Evolutionary conservation across 805 yeast genomes (phyloP).

Genomic region (Debaryomyces hansenii): DNA sequence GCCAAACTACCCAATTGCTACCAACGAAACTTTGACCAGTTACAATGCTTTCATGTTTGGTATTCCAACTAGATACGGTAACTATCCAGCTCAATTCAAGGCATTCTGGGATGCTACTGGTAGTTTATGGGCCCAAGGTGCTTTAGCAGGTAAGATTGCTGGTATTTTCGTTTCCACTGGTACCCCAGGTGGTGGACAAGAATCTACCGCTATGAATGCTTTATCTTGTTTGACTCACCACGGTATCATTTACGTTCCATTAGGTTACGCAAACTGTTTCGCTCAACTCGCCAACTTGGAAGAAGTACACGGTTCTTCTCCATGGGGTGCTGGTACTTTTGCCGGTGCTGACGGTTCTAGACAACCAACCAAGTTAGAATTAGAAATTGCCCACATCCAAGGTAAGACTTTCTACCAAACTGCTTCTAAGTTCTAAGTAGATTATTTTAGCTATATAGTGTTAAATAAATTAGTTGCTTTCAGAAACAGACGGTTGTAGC

Average conservation of each 20-base stretch:
- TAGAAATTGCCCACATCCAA: constrained; percentile 62
- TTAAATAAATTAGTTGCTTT: background rate
- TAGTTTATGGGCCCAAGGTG: constrained; percentile 75
- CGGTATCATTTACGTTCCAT: constrained; percentile 77
- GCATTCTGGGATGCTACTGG: constrained; percentile 80
- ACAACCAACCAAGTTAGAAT: constrained; percentile 61
- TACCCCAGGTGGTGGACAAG: constrained; percentile 82
- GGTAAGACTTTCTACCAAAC: constrained; percentile 56
- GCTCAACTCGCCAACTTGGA: constrained; percentile 53
- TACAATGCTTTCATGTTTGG: constrained; percentile 87
- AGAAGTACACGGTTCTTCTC: constrained; percentile 76
- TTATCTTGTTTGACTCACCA: constrained; percentile 72
- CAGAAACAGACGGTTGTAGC: background rate
- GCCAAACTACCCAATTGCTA: constrained; percentile 56
- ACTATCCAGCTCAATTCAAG: constrained; percentile 74
- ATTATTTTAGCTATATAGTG: background rate
- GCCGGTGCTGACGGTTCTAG: constrained; percentile 82
- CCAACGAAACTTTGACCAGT: constrained; percentile 53
- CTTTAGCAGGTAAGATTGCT: constrained; percentile 70
- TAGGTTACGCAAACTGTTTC: constrained; percentile 65
- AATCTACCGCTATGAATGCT: constrained; percentile 63
- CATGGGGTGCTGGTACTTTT: constrained; percentile 85
- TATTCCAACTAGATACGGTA: constrained; percentile 84
- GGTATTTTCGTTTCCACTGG: constrained; percentile 76
- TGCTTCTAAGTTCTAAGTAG: constrained; percentile 22